Evolutionary conservation across 169 alveolate genomes (phyloP).

Genomic region (Plasmodium gallinaceum): DNA sequence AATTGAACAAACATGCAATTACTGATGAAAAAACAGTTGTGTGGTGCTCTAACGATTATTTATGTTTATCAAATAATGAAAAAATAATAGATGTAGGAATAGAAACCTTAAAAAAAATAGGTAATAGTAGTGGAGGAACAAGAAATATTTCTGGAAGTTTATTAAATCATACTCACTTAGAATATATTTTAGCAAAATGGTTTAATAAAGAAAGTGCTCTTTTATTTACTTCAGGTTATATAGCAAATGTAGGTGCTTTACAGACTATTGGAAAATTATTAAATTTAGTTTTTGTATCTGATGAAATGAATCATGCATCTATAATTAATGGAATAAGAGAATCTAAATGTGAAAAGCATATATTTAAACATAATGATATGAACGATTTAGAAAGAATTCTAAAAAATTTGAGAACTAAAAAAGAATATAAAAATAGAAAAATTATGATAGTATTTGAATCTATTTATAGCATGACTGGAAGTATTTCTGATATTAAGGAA

Average conservation of each 20-base stretch:
- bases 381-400: constrained; percentile 82
- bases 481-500: constrained; percentile 84
- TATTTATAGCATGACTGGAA: constrained; percentile 92
- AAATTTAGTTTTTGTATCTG: constrained; percentile 87
- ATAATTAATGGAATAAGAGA: constrained; percentile 90
- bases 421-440: constrained; percentile 74
- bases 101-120: constrained; percentile 84
- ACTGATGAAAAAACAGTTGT: constrained; percentile 67
- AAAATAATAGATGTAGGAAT: constrained; percentile 87
- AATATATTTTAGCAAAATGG: constrained; percentile 87
- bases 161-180: constrained; percentile 86
- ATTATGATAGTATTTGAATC: constrained; percentile 91
- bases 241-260: constrained; percentile 92
- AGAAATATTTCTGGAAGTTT: constrained; percentile 92
- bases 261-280: constrained; percentile 86
- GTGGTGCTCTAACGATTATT: constrained; percentile 90
- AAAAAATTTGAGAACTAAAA: constrained; percentile 75
- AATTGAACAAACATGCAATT: background rate
- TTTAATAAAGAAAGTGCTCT: constrained; percentile 89
- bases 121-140: constrained; percentile 94
- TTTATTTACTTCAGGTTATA: constrained; percentile 89
- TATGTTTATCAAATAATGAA: constrained; percentile 91
- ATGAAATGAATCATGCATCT: constrained; percentile 92
- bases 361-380: constrained; percentile 87
- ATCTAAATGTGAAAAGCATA: constrained; percentile 81